Percentiles rank a stretch among this genome's conserved stretches.
Evolutionary conservation across 2,329 filamentous ascomycete genomes (phyloP).

Genomic region (Penicillium aurantiogriseum): DNA sequence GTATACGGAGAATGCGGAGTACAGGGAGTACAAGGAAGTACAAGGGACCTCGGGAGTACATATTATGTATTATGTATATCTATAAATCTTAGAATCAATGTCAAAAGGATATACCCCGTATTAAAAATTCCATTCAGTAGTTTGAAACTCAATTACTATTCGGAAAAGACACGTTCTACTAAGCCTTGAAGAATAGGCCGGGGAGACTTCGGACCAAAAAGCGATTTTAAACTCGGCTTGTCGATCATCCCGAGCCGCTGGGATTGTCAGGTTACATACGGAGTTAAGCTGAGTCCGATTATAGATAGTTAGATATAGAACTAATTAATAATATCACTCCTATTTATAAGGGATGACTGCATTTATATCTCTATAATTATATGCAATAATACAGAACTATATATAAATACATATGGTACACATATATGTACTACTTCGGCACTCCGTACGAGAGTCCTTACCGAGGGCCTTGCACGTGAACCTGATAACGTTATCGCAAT

Average conservation of each 20-base stretch:
- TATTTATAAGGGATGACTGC: not conserved
- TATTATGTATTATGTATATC: too few relatives aligned
- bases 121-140: too few relatives aligned
- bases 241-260: conserved; percentile 7
- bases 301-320: not conserved
- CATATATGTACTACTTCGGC: not conserved
- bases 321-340: not conserved
- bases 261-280: not conserved
- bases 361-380: not conserved
- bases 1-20: not conserved
- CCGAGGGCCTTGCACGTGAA: not conserved
- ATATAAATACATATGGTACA: too few relatives aligned
- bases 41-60: too few relatives aligned
- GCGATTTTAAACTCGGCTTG: not conserved
- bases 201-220: not conserved
- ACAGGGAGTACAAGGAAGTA: too few relatives aligned
- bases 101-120: too few relatives aligned
- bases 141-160: too few relatives aligned
- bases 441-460: not conserved
- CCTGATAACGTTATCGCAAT: conserved; percentile 1
- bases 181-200: not conserved
- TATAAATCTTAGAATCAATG: not conserved
- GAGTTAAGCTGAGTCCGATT: not conserved
- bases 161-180: not conserved
- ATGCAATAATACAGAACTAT: too few relatives aligned